Evolutionary conservation across 1,284 basidiomycete species (phyloP).

Genomic region (Microbotryomycetes sp.): DNA sequence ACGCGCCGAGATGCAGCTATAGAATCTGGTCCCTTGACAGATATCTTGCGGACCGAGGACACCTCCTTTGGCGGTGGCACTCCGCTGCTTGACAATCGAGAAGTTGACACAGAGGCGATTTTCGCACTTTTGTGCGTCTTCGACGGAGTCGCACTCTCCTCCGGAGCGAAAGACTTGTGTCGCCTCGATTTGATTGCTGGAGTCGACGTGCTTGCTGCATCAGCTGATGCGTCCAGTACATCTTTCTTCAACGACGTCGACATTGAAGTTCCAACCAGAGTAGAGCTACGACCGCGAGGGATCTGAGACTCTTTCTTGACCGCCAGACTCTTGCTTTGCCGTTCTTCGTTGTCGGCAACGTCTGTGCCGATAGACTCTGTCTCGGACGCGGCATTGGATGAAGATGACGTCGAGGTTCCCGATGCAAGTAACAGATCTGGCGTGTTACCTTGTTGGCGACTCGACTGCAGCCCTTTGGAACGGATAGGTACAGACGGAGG

Average conservation of each 20-base stretch:
- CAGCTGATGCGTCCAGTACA: not conserved
- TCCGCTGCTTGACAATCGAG: not conserved
- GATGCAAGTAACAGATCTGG: slow-evolving; percentile 1
- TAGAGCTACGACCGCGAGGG: slow-evolving; percentile 28
- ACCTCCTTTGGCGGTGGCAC: not conserved
- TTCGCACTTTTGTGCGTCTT: not conserved
- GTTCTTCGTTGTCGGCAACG: slow-evolving; percentile 11
- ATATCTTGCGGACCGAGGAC: not conserved
- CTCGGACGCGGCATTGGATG: not conserved
- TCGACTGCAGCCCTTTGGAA: slow-evolving; percentile 55
- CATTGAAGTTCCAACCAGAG: not conserved
- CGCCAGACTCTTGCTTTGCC: slow-evolving; percentile 10
- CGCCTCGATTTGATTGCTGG: not conserved
- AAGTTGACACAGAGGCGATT: not conserved
- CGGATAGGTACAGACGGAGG: slow-evolving; percentile 51
- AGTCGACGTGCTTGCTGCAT: not conserved
- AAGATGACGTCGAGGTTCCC: not conserved
- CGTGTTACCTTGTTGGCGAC: slow-evolving; percentile 38
- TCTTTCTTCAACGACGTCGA: not conserved
- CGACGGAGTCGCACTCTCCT: not conserved
- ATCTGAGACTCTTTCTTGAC: slow-evolving; percentile 27
- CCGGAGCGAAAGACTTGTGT: not conserved
- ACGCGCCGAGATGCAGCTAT: not conserved
- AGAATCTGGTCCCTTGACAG: not conserved
- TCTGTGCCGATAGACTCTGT: slow-evolving; percentile 1